Evolutionary conservation across 2,329 filamentous ascomycete genomes (phyloP).

Genomic region (Hymenoscyphus repandus): DNA sequence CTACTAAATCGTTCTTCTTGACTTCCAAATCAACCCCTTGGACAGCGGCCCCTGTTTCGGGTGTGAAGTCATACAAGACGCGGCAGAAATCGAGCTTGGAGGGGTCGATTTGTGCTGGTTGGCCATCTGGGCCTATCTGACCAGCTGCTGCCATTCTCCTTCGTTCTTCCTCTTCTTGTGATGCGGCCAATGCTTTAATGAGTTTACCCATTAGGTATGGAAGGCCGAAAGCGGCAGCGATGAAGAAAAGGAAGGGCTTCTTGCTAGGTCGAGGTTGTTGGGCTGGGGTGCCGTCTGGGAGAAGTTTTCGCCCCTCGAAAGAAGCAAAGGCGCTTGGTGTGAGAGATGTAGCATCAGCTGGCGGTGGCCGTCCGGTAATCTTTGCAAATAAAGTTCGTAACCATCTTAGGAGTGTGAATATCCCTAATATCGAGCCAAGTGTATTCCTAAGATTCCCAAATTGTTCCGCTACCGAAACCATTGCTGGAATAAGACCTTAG

Average conservation of each 20-base stretch:
- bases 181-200: constrained; percentile 76
- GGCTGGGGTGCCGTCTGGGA: constrained; percentile 57
- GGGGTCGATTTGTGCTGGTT: constrained; percentile 64
- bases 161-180: constrained; percentile 77
- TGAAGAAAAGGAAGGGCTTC: constrained; percentile 94
- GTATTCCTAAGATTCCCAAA: constrained; percentile 91
- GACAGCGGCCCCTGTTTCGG: constrained; percentile 58
- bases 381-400: constrained; percentile 87
- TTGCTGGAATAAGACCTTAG: constrained; percentile 52
- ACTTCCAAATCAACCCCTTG: constrained; percentile 83
- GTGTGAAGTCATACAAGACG: constrained; percentile 88
- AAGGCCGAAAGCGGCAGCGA: constrained; percentile 88
- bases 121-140: constrained; percentile 44
- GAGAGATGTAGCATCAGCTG: constrained; percentile 78
- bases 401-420: constrained; percentile 95
- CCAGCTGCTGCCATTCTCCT: constrained; percentile 49
- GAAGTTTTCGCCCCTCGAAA: constrained; percentile 67
- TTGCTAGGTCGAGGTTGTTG: constrained; percentile 70
- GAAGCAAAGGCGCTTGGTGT: constrained; percentile 87
- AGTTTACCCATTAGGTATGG: constrained; percentile 97
- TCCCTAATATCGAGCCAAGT: constrained; percentile 86
- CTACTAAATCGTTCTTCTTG: constrained; percentile 92
- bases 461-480: constrained; percentile 97
- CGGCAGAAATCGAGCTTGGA: constrained; percentile 95
- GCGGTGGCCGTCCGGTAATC: constrained; percentile 83